phyloP scores from a whole-genome alignment of 1,284 basidiomycete genomes.

The Apiotrichum sp. region DNA sequence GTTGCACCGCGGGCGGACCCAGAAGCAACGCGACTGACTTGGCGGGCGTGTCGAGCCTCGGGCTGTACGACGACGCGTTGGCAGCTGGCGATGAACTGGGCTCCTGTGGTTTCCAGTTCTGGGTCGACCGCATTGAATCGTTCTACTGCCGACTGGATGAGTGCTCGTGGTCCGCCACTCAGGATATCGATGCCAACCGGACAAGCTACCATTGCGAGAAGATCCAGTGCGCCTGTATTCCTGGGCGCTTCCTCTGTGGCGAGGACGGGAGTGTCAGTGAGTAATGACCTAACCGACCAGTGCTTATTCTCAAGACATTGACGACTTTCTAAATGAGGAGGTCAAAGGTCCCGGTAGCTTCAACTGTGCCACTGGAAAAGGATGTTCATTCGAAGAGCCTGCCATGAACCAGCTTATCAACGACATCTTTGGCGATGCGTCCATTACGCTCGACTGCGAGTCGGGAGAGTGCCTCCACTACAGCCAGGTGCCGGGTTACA shows the following conservation, averaged over 20 bases:
- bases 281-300: constrained; percentile 27
- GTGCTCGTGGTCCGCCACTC: constrained; percentile 42
- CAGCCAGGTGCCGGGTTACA: constrained; percentile 87
- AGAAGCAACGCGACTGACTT: constrained; percentile 7
- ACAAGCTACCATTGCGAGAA: constrained; percentile 73
- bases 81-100: constrained; percentile 21
- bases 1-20: constrained; percentile 55
- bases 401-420: constrained; percentile 94
- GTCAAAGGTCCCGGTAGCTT: constrained; percentile 89
- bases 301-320: constrained; percentile 63
- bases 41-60: constrained; percentile 1
- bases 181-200: constrained; percentile 55
- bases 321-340: constrained; percentile 81
- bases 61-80: neutral
- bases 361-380: constrained; percentile 64
- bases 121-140: constrained; percentile 87
- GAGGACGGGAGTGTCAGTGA: constrained; percentile 88
- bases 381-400: constrained; percentile 86
- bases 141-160: constrained; percentile 84
- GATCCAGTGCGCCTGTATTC: constrained; percentile 84
- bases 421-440: constrained; percentile 84
- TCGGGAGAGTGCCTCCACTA: constrained; percentile 92
- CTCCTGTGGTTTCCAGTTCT: constrained; percentile 93
- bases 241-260: constrained; percentile 88
- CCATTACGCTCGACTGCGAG: constrained; percentile 79